Percentiles rank a stretch among this genome's conserved stretches.
Evolutionary conservation across 2,329 filamentous ascomycete genomes (phyloP).

Genomic region (Fusarium guadeloupense): DNA sequence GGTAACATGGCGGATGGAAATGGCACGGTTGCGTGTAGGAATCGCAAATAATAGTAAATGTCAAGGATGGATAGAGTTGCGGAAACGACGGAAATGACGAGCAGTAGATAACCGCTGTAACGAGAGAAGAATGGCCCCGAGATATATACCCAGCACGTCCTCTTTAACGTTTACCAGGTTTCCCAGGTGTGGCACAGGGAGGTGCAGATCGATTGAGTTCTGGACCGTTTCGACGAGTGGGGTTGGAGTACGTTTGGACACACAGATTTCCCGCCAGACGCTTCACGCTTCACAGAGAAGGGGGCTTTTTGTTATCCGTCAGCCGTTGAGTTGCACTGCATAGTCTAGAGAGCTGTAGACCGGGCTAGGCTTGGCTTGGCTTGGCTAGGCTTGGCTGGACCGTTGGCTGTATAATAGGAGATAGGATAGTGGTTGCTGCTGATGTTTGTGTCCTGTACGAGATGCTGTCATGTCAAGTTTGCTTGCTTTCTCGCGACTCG

Average conservation of each 20-base stretch:
- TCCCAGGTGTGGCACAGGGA: conserved; percentile 41
- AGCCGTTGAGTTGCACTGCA: conserved; percentile 14
- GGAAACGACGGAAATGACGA: neutral
- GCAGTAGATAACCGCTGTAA: neutral
- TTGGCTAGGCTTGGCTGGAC: conserved; percentile 13
- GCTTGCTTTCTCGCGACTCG: neutral
- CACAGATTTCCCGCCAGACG: conserved; percentile 20
- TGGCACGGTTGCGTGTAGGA: too few species aligned
- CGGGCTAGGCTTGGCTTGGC: neutral
- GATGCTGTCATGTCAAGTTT: neutral
- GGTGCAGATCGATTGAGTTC: conserved; percentile 45
- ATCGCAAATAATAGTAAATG: neutral
- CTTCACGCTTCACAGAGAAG: conserved; percentile 14
- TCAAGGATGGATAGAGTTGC: neutral
- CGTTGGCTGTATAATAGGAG: too few species aligned
- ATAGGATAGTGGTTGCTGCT: too few species aligned
- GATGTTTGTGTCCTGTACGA: too few species aligned
- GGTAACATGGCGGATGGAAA: neutral
- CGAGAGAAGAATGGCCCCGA: conserved; percentile 16
- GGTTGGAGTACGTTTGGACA: conserved; percentile 28
- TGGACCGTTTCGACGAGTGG: conserved; percentile 42
- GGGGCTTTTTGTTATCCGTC: conserved; percentile 12
- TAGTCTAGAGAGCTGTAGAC: neutral
- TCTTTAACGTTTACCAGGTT: conserved; percentile 26
- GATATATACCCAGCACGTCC: conserved; percentile 31